Conservation (phyloP, 176 grass and related monocot species). For the Typha latifolia region DNA sequence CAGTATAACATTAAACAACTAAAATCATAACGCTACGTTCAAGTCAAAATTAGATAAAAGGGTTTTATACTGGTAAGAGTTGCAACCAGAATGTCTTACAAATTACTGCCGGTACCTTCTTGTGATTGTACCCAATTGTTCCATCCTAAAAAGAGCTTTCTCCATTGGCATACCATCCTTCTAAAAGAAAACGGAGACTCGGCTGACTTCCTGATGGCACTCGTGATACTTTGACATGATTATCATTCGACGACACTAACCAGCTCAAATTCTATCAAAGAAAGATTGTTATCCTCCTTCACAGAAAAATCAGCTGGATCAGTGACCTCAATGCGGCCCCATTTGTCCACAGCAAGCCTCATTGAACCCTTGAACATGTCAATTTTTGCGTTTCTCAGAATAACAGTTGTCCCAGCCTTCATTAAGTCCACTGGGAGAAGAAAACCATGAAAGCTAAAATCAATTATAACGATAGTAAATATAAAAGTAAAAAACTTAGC, state of each 20-base stretch:
- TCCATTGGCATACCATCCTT: background rate
- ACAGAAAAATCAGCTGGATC: conserved; percentile 1
- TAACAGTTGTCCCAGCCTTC: background rate
- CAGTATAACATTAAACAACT: background rate
- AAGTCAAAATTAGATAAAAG: background rate
- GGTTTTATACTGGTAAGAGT: background rate
- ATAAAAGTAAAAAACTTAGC: too few relatives aligned
- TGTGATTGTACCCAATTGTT: background rate
- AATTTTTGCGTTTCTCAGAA: background rate
- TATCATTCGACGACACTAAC: background rate
- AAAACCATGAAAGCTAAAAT: background rate
- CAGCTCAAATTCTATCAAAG: background rate
- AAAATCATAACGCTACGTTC: background rate
- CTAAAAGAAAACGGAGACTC: background rate
- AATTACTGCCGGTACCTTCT: background rate
- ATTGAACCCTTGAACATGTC: conserved; percentile 1
- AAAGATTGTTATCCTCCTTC: background rate
- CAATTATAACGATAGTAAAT: too few relatives aligned
- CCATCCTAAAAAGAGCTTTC: background rate
- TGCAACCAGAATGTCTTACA: background rate
- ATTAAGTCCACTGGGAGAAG: background rate
- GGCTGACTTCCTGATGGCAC: background rate
- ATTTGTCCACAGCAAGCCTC: background rate
- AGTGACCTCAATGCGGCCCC: background rate
- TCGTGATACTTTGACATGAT: background rate